A percentile compares a stretch with the other conserved stretches of the same genome.
Conservation (phyloP, 768 basidiomycete genomes). For the Grammothele lineata region DNA sequence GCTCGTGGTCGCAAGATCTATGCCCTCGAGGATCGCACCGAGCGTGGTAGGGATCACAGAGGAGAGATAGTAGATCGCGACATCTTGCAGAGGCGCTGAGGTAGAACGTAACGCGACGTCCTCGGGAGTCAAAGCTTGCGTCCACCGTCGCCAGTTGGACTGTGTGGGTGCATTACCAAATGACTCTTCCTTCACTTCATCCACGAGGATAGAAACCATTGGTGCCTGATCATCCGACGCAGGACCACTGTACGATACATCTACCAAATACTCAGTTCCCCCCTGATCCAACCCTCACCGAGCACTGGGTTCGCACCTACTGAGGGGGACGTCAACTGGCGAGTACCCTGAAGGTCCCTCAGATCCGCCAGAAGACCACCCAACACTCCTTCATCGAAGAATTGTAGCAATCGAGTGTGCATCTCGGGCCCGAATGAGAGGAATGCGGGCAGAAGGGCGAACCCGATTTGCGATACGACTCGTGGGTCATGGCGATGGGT, state of each 20-base stretch:
- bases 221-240: constrained; percentile 23
- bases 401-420: constrained; percentile 56
- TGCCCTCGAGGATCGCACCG: constrained; percentile 52
- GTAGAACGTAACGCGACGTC: constrained; percentile 37
- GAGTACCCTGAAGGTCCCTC: constrained; percentile 23
- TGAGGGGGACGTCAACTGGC: constrained; percentile 10
- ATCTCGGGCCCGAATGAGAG: constrained; percentile 61
- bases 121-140: constrained; percentile 7
- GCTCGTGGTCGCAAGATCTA: constrained; percentile 36
- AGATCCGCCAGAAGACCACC: constrained; percentile 50
- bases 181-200: constrained; percentile 38
- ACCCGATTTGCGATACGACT: constrained; percentile 55
- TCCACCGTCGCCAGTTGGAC: constrained; percentile 23
- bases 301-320: constrained; percentile 13
- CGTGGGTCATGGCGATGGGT: constrained; percentile 47
- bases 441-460: constrained; percentile 73
- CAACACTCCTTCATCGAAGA: constrained; percentile 63
- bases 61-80: constrained; percentile 53
- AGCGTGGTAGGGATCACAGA: constrained; percentile 63
- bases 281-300: neutral
- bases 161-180: constrained; percentile 3
- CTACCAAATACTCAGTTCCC: constrained; percentile 2
- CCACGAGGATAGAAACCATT: constrained; percentile 58
- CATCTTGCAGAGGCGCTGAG: constrained; percentile 52
- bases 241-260: constrained; percentile 6